phyloP scores from a whole-genome alignment of 345 rosid genomes.

The Durio zibethinus region DNA sequence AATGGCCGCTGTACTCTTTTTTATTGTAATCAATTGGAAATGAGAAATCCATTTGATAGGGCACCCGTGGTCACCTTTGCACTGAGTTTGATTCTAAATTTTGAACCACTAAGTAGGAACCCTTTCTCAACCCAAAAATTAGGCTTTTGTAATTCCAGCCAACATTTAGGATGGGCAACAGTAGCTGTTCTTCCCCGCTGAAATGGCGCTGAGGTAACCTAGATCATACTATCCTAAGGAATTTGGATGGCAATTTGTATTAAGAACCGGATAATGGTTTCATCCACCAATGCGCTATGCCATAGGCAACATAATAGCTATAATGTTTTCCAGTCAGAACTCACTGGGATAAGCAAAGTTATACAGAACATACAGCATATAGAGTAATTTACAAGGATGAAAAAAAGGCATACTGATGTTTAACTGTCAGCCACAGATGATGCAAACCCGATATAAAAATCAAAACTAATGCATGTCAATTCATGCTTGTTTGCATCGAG shows the following conservation, averaged over 20 bases:
- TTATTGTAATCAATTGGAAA: background rate
- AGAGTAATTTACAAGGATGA: conserved; percentile 11
- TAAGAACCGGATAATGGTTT: background rate
- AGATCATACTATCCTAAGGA: background rate
- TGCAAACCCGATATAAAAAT: conserved; percentile 62
- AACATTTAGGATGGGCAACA: background rate
- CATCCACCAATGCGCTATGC: background rate
- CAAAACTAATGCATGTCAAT: conserved; percentile 78
- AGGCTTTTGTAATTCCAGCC: background rate
- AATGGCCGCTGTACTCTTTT: background rate
- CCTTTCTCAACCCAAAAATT: background rate
- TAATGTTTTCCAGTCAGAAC: background rate
- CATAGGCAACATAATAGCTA: background rate
- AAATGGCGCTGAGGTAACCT: background rate
- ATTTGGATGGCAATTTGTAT: background rate
- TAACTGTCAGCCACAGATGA: conserved; percentile 59
- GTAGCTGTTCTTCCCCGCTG: background rate
- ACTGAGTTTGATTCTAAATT: background rate
- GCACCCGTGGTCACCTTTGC: background rate
- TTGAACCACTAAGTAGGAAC: background rate
- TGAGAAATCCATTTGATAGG: no score
- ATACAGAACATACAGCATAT: conserved; percentile 2
- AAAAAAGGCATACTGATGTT: background rate
- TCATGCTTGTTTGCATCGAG: conserved; percentile 38
- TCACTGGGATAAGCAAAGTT: background rate